Evolutionary conservation across 2,329 filamentous ascomycete species (phyloP).

Genomic region (Penicillium decumbens): DNA sequence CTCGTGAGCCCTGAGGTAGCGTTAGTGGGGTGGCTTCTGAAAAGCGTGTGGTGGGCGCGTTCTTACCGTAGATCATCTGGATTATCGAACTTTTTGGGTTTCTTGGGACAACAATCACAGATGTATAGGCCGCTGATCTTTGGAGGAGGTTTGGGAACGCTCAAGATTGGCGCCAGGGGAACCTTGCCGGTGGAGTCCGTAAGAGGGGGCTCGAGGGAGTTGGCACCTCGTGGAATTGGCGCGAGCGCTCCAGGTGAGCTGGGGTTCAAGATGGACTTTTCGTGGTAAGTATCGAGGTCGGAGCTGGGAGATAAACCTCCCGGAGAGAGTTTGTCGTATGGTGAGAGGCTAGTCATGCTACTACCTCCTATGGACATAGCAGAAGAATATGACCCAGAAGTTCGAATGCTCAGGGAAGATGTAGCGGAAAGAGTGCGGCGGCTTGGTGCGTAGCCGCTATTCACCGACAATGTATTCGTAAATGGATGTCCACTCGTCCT

Average conservation of each 20-base stretch:
- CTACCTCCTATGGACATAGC: slow-evolving; percentile 58
- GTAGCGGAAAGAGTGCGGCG: slow-evolving; percentile 62
- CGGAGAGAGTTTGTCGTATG: slow-evolving; percentile 58
- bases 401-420: slow-evolving; percentile 58
- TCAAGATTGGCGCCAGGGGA: slow-evolving; percentile 38
- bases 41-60: background rate
- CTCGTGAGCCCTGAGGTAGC: slow-evolving; percentile 65
- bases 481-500: slow-evolving; percentile 52
- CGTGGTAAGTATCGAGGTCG: slow-evolving; percentile 52
- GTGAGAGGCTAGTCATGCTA: slow-evolving; percentile 62
- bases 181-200: slow-evolving; percentile 45
- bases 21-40: slow-evolving; percentile 1
- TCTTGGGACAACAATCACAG: slow-evolving; percentile 95
- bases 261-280: slow-evolving; percentile 48
- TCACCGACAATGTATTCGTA: slow-evolving; percentile 52
- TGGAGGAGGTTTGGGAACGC: slow-evolving; percentile 31
- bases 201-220: slow-evolving; percentile 39
- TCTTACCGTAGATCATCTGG: slow-evolving; percentile 76
- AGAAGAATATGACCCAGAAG: slow-evolving; percentile 58
- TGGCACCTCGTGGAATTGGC: slow-evolving; percentile 34
- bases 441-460: slow-evolving; percentile 52
- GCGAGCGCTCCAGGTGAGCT: slow-evolving; percentile 45
- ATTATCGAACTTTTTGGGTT: slow-evolving; percentile 90
- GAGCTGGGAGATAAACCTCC: slow-evolving; percentile 55
- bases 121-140: slow-evolving; percentile 60